Evolutionary conservation across 2,329 filamentous ascomycete species (phyloP).

Genomic region (Lasiodiplodia hormozganensis): DNA sequence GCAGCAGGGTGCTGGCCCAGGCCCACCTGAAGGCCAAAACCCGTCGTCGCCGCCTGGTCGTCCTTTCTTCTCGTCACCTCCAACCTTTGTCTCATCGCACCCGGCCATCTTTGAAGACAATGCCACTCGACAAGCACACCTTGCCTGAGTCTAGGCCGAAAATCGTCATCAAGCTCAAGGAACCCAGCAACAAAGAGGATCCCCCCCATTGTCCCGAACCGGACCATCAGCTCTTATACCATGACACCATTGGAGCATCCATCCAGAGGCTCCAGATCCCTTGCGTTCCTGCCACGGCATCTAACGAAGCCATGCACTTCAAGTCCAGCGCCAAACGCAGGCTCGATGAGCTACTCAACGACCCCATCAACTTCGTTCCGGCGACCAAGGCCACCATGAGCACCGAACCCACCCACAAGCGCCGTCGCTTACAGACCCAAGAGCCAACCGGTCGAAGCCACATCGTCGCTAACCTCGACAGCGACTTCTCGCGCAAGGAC

Average conservation of each 20-base stretch:
- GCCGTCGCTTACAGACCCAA: not conserved
- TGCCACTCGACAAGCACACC: not conserved
- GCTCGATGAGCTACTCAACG: constrained; percentile 3
- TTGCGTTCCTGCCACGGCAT: not conserved
- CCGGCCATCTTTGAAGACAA: constrained; percentile 1
- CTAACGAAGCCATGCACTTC: not conserved
- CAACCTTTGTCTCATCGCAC: not conserved
- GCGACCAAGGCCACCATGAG: constrained; percentile 11
- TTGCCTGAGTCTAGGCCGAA: not conserved
- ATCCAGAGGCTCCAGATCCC: constrained; percentile 1
- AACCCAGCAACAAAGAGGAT: not conserved
- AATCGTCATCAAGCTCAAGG: not conserved
- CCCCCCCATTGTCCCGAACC: not conserved
- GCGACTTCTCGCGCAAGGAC: constrained; percentile 8
- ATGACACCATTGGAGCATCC: not conserved
- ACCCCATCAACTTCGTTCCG: constrained; percentile 6
- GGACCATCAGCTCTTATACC: not conserved
- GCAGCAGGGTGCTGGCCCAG: constrained; percentile 13
- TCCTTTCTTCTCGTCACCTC: constrained; percentile 14
- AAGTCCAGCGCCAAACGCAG: constrained; percentile 15
- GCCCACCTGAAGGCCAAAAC: not conserved
- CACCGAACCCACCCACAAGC: constrained; percentile 8
- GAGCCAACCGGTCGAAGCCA: not conserved
- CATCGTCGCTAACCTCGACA: not conserved
- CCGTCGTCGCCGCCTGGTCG: constrained; percentile 17